Evolutionary conservation across 2,329 filamentous ascomycete genomes (phyloP).

Genomic region (Venturiaceae sp.): DNA sequence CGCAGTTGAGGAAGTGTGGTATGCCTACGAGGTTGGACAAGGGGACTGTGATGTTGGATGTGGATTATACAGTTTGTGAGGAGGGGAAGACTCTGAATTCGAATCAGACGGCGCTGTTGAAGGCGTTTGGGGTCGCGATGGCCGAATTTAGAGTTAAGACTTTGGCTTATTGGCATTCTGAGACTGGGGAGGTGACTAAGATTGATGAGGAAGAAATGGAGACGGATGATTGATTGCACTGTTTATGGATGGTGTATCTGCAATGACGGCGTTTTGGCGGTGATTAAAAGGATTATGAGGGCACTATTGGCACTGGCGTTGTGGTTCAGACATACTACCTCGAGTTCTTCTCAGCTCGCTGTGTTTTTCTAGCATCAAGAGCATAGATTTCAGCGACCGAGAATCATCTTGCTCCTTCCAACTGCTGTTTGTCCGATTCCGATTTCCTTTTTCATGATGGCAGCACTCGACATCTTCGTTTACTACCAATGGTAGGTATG

Average conservation of each 20-base stretch:
- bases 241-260: no score
- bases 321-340: not conserved
- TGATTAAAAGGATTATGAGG: not conserved
- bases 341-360: not conserved
- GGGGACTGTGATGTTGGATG: conserved; percentile 74
- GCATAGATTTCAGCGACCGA: not conserved
- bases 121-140: conserved; percentile 84
- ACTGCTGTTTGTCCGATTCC: no score
- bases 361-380: not conserved
- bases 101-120: conserved; percentile 84
- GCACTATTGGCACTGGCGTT: not conserved
- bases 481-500: no score
- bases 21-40: conserved; percentile 83
- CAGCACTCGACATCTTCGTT: no score
- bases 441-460: no score
- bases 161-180: conserved; percentile 45
- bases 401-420: no score
- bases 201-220: conserved; percentile 1
- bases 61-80: conserved; percentile 67
- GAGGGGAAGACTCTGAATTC: conserved; percentile 80
- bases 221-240: not conserved
- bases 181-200: not conserved
- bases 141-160: conserved; percentile 82
- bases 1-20: conserved; percentile 77
- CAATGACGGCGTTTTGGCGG: not conserved